These are phyloP conservation scores for Rosa chinensis DNA, from an alignment of 306 rosid species.

Conservation along the genomic window DNA sequence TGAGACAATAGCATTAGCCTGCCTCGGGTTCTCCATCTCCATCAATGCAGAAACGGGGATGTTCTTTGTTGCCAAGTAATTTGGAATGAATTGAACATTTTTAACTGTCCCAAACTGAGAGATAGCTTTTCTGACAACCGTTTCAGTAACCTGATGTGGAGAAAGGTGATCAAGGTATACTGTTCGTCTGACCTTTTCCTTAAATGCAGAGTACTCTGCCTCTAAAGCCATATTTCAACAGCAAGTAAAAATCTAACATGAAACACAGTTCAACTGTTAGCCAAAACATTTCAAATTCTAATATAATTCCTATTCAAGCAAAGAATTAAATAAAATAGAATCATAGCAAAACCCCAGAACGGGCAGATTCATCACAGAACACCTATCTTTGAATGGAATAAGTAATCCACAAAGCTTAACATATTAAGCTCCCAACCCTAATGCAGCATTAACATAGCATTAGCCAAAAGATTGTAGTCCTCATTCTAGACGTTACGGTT, in stretches of 20 bases:
- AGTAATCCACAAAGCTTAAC: neutral
- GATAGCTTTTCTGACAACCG: constrained; percentile 62
- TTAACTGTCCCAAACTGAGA: constrained; percentile 68
- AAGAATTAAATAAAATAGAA: neutral
- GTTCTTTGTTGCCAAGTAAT: constrained; percentile 48
- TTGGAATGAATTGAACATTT: constrained; percentile 64
- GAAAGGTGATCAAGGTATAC: constrained; percentile 72
- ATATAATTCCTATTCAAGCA: neutral
- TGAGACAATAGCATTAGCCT: constrained; percentile 46
- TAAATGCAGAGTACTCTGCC: constrained; percentile 54
- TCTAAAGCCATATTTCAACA: constrained; percentile 39
- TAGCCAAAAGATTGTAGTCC: neutral
- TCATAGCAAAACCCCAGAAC: neutral
- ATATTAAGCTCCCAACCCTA: neutral
- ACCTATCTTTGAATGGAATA: neutral
- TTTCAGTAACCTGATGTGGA: constrained; percentile 71
- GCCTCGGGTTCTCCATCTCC: constrained; percentile 58
- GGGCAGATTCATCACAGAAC: neutral
- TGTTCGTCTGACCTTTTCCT: constrained; percentile 63
- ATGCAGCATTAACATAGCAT: neutral
- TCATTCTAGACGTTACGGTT: neutral
- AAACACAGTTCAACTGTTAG: constrained; percentile 5
- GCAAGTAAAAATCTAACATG: constrained; percentile 32
- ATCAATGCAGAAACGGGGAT: constrained; percentile 58
- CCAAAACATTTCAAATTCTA: neutral